Conservation (phyloP, 2,329 filamentous ascomycete genomes). For the Paecilomyces fulvus region DNA sequence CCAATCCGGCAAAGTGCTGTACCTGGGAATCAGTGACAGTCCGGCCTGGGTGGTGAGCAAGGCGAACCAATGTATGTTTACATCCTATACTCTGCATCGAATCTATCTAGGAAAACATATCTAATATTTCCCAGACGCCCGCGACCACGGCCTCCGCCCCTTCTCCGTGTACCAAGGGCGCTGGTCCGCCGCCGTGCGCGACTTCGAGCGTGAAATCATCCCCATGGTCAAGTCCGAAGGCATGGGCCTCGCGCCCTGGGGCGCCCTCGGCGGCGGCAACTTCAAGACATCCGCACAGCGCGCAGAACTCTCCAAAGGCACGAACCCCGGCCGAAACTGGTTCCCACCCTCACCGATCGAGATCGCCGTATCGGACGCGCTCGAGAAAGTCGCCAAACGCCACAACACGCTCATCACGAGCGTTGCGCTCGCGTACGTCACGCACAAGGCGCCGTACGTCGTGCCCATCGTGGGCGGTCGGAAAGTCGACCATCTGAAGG, state of each 20-base stretch:
- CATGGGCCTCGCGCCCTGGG: constrained; percentile 53
- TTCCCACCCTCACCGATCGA: constrained; percentile 9
- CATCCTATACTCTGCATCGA: constrained; percentile 3
- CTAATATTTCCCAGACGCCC: too few relatives aligned
- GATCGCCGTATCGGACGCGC: constrained; percentile 12
- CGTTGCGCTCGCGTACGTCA: constrained; percentile 44
- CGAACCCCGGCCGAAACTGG: constrained; percentile 15
- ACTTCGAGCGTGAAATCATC: constrained; percentile 62
- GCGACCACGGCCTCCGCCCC: constrained; percentile 58
- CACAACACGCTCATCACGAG: constrained; percentile 11
- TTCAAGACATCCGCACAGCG: constrained; percentile 36
- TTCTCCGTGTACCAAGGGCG: constrained; percentile 63
- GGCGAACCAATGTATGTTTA: constrained; percentile 48
- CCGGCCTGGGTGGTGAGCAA: constrained; percentile 63
- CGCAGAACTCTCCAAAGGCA: constrained; percentile 22
- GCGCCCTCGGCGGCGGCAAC: constrained; percentile 42
- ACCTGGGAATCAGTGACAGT: constrained; percentile 59
- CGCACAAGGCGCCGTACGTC: constrained; percentile 45
- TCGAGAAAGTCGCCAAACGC: constrained; percentile 11
- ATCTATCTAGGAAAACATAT: too few relatives aligned
- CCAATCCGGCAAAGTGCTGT: constrained; percentile 53
- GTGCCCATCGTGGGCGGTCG: constrained; percentile 47
- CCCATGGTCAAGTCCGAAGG: constrained; percentile 56
- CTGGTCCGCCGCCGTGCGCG: constrained; percentile 53
- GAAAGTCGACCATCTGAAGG: constrained; percentile 44